Base-by-base conservation (phyloP, 495 filamentous ascomycete species). In the Aspergillus olivimuriae region DNA sequence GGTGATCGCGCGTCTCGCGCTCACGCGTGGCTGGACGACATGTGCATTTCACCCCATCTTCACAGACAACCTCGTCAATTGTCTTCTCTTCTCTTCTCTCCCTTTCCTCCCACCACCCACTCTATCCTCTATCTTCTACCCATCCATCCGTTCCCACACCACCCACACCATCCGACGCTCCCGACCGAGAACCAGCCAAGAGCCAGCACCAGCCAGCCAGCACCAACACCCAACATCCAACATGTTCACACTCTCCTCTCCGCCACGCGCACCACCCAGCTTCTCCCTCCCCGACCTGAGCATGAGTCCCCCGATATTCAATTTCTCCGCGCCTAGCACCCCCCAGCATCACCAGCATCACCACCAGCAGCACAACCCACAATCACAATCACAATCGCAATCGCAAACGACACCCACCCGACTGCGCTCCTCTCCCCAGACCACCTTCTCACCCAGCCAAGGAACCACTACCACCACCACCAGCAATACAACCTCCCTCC, bases 291-390 rank as follows among this genome's bases (percentile, higher is more conserved):
- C 24, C 24, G 24, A 28, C 24, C 6, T 11, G 24, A n/a, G n/a
- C n/a, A n/a, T n/a, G n/a, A n/a, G n/a, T n/a, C n/a, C n/a, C n/a
- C n/a, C n/a, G 6, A 28, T 28, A 28, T 28, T 28, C 24, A n/a
- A n/a, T 28, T 11, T 28, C 24, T 11, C 24, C 5, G 5, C 24
- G 24, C 5, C 24, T 6, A 6, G 24, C 5, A 28, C 24, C 24
- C 5, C 24, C 24, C 5, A 11, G 24, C 6, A 11, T 44, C 44
- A 22, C 17, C 47, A 10, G 30, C 46, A 30, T 36, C 39, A 34
- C 23, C 35, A 1, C 31, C 41, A 20, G 34, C 41, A 14, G 19
- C 35, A 1, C 48, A 42, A 37, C 48, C 56, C 0, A 48, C 54
- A 11, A n/a, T n/a, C n/a, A n/a, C n/a, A n/a, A n/a, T n/a, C n/a